Evolutionary conservation across 805 yeast species (phyloP), one percentile per base, ranked within the genome.

Genomic region (Dipodascus geniculatus): DNA sequence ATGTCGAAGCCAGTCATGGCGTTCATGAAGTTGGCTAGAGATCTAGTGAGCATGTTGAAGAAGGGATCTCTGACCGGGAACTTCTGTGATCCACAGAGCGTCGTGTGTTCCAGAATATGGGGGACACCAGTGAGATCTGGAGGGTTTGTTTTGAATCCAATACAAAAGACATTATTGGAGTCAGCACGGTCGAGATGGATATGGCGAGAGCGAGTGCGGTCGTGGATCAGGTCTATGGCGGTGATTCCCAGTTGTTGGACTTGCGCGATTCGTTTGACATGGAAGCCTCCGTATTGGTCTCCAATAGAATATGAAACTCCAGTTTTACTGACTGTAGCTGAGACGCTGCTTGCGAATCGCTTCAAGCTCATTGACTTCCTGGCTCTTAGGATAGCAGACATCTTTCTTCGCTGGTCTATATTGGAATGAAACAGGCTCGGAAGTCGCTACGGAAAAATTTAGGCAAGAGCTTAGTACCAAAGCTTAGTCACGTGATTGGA

Each of bases 1-100:
- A 89, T 90, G 68, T 93, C 98, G 61, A 86, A 90, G 22, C 96
- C 99, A 0, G 99, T 93, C 96, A 93, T 87, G 6, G 99, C 99
- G 66, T 93, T 93, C 99, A 93, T 93, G 69, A 89, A 93, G 66
- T 88, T 93, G 33, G 96, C 82, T 62, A 93, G 71, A n/a, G 97
- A 88, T 58, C 97, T 72, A 67, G 89, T 91, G 55, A 91, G 74
- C 99, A 93, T 93, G 67, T 91, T 91, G 78, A 93, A 93, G 68
- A 93, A 93, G 1, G 99, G 99, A 69, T 93, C 99, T 60, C 97
- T 75, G 1, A 93, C 96, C 1, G 97, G 97, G 67, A 81, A 93
- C 64, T 84, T 85, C 54, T 78, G 74, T 1, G 97, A 89, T 1
- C 99, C 99, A 71, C 99, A 93, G 33, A 93, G 71, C 1, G 98